phyloP scores from a whole-genome alignment of 139 green algal genomes.

The Pseudopediastrum boryanum region DNA sequence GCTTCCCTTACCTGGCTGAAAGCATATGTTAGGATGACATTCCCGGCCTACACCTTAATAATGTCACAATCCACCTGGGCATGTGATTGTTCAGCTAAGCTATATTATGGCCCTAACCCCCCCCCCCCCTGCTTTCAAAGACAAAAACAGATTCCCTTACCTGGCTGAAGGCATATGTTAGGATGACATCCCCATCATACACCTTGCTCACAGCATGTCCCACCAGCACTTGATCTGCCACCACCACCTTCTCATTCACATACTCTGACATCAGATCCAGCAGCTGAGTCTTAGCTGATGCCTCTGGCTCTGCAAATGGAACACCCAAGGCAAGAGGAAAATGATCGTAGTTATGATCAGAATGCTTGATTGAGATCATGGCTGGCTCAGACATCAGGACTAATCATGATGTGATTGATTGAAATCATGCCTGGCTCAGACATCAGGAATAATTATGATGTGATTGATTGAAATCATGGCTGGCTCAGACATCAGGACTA shows the following conservation, averaged over 20 bases:
- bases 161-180: slow-evolving; percentile 86
- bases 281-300: slow-evolving; percentile 51
- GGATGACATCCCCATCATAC: slow-evolving; percentile 85
- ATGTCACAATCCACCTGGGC: slow-evolving; percentile 74
- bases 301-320: slow-evolving; percentile 51
- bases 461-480: too few relatives aligned
- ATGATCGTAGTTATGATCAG: too few relatives aligned
- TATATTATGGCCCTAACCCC: too few relatives aligned
- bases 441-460: too few relatives aligned
- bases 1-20: slow-evolving; percentile 77
- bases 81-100: too few relatives aligned
- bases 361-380: too few relatives aligned
- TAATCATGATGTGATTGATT: too few relatives aligned
- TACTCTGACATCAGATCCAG: slow-evolving; percentile 44
- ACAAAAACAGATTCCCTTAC: slow-evolving; percentile 30
- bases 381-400: too few relatives aligned
- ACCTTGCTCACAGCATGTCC: slow-evolving; percentile 79
- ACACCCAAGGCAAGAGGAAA: too few relatives aligned
- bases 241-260: slow-evolving; percentile 75
- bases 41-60: slow-evolving; percentile 81
- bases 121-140: not conserved
- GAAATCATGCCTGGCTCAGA: too few relatives aligned
- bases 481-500: too few relatives aligned
- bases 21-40: slow-evolving; percentile 92
- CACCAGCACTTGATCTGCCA: slow-evolving; percentile 78